Percentiles rank a stretch among this genome's conserved stretches.
Conservation (phyloP, 768 basidiomycete species). For the Daedaleopsis sinensis region DNA sequence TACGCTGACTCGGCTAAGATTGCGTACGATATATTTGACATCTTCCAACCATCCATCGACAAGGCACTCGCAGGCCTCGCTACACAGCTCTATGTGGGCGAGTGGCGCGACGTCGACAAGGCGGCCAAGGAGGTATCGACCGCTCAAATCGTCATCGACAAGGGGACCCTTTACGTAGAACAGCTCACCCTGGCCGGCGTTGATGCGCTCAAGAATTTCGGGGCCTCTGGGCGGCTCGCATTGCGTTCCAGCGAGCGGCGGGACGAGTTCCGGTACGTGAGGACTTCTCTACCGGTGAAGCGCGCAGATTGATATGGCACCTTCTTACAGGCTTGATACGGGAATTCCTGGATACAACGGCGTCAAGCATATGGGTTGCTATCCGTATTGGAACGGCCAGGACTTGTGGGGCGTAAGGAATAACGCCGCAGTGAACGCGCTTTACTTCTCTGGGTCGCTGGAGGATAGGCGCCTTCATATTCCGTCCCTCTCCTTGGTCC, state of each 20-base stretch:
- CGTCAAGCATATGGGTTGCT: slow-evolving; percentile 34
- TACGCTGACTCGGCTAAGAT: slow-evolving; percentile 28
- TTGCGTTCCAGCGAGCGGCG: slow-evolving; percentile 28
- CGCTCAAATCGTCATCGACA: slow-evolving; percentile 18
- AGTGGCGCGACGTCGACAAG: slow-evolving; percentile 18
- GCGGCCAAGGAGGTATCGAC: background rate
- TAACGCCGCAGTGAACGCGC: slow-evolving; percentile 30
- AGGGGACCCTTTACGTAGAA: slow-evolving; percentile 29
- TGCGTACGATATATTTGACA: slow-evolving; percentile 27
- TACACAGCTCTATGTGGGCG: slow-evolving; percentile 25
- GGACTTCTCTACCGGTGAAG: background rate
- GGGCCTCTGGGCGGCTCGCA: slow-evolving; percentile 17
- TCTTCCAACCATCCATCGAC: slow-evolving; percentile 34
- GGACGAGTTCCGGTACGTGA: slow-evolving; percentile 36
- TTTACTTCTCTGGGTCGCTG: slow-evolving; percentile 25
- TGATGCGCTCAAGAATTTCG: slow-evolving; percentile 9
- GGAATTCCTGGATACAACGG: slow-evolving; percentile 33
- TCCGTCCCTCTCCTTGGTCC: slow-evolving; percentile 2
- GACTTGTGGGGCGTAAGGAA: slow-evolving; percentile 34
- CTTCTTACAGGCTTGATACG: slow-evolving; percentile 28
- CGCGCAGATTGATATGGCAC: background rate
- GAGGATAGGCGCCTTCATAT: slow-evolving; percentile 9
- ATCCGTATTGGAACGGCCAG: slow-evolving; percentile 33
- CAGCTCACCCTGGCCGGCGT: slow-evolving; percentile 19
- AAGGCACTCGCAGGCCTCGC: slow-evolving; percentile 17